A percentile compares a stretch with the other conserved stretches of the same genome.
Evolutionary conservation across 768 basidiomycete genomes (phyloP).

Genomic region (Rhodotorula sphaerocarpa): DNA sequence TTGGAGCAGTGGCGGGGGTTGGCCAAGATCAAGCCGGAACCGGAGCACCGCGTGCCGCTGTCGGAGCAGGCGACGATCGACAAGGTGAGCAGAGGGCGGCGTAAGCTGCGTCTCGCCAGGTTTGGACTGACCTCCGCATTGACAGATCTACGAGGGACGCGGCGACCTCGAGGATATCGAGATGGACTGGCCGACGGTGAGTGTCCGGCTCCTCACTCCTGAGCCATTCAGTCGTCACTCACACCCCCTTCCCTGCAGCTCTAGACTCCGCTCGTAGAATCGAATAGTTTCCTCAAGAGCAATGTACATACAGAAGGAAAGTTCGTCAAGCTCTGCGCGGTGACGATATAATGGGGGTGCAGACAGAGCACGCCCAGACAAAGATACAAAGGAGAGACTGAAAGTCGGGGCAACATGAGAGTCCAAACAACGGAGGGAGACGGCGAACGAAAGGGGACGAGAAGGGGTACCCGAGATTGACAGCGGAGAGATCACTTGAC

Average conservation of each 20-base stretch:
- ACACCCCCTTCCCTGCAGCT: not conserved
- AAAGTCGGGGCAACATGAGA: too few relatives aligned
- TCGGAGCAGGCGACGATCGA: constrained; percentile 27
- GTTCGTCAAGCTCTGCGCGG: too few relatives aligned
- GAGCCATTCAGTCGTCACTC: not conserved
- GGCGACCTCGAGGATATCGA: constrained; percentile 22
- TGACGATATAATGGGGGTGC: too few relatives aligned
- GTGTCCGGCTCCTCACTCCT: not conserved
- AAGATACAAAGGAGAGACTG: too few relatives aligned
- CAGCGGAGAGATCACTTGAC: too few relatives aligned
- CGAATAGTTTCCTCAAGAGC: not conserved
- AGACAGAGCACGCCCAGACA: too few relatives aligned
- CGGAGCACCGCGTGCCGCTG: not conserved
- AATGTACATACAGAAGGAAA: too few relatives aligned
- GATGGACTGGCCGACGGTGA: constrained; percentile 24
- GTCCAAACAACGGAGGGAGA: too few relatives aligned
- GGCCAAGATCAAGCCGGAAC: constrained; percentile 1
- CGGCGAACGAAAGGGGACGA: not conserved
- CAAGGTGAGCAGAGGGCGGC: constrained; percentile 11
- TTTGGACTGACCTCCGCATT: not conserved
- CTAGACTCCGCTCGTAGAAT: not conserved
- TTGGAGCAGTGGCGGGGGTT: constrained; percentile 23
- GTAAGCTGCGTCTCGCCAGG: not conserved
- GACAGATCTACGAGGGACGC: constrained; percentile 20
- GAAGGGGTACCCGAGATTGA: too few relatives aligned